These are phyloP conservation scores for Thalassiosira hispida DNA, from an alignment of 352 stramenopile species.

Conservation along the genomic window DNA sequence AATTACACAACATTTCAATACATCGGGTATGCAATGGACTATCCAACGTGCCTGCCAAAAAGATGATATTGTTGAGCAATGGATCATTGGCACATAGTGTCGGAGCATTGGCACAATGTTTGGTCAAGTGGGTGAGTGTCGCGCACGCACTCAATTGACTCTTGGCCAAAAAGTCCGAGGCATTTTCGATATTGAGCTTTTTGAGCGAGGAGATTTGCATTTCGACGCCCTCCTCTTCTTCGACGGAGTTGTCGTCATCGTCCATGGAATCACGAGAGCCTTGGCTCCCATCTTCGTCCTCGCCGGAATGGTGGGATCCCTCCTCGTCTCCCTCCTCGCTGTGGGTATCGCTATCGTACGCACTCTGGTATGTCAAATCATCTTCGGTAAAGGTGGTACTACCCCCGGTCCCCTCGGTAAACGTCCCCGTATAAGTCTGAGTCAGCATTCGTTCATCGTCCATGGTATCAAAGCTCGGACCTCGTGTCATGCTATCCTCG, in stretches of 20 bases:
- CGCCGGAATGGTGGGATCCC: conserved; percentile 1
- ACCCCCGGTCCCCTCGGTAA: conserved; percentile 18
- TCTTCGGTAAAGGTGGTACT: conserved; percentile 32
- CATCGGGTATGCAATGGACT: conserved; percentile 77
- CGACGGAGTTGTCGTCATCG: conserved; percentile 15
- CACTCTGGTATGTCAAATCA: conserved; percentile 24
- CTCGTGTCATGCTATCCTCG: conserved; percentile 11
- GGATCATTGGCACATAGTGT: conserved; percentile 49
- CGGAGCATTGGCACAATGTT: conserved; percentile 68
- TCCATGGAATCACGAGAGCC: conserved; percentile 4
- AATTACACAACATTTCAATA: conserved; percentile 78
- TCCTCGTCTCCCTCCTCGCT: conserved; percentile 11
- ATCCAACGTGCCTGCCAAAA: conserved; percentile 52
- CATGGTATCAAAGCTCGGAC: conserved; percentile 18
- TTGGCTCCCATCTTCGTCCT: conserved; percentile 11
- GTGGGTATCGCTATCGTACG: conserved; percentile 24
- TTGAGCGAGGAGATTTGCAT: conserved; percentile 56
- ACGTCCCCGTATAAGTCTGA: conserved; percentile 39
- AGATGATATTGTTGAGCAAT: conserved; percentile 55
- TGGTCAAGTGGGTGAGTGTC: conserved; percentile 78
- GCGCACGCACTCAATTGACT: conserved; percentile 75
- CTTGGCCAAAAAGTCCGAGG: conserved; percentile 48
- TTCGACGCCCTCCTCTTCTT: conserved; percentile 51
- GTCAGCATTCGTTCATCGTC: conserved; percentile 40
- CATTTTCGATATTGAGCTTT: conserved; percentile 58